Evolutionary conservation across 495 filamentous ascomycete species (phyloP), one percentile per base, ranked within the genome.

Genomic region (Lentithecium fluviatile): DNA sequence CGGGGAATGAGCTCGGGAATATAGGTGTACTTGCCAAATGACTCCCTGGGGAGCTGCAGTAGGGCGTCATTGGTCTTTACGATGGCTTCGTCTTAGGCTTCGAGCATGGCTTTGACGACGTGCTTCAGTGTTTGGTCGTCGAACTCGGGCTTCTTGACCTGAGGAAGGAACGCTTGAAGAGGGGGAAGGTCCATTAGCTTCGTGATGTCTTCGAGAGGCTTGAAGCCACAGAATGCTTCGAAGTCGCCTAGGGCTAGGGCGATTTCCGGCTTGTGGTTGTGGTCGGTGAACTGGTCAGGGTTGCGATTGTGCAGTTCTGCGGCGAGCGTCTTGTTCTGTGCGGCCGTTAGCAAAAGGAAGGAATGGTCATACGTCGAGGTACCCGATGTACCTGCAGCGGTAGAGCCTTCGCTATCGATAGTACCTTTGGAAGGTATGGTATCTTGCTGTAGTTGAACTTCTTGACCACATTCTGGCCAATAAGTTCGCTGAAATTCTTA

Each of bases 221-320:
- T 91, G 75, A 82, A 93, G 46, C 88, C 88, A 15, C 82, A 83
- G 66, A 93, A 92, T 0, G 89, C 83, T 70, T 92, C 88, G 67
- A 93, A 92, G 17, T 84, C 80, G n/a, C 82, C 80, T 0, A 92
- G 73, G 0, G 88, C 86, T 13, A 94, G 76, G 4, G 88, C 88
- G 32, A 93, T 92, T 68, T 94, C 89, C 1, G 89, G 88, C 71
- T 93, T 92, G 73, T 91, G 87, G 70, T 91, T 93, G 17, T 78
- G 74, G 61, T 94, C 88, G 7, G 81, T 80, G 69, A 86, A 91
- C 51, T 81, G 79, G 10, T 83, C 69, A 0, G 87, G 85, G 62
- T 90, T 81, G 64, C 83, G 56, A 55, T 78, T 65, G 73, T 90
- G 84, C 2, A 91, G 76, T 60, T 84, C 76, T 12, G 74, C 70